Percentiles rank a stretch among this genome's conserved stretches.
Evolutionary conservation across 139 green algal species (phyloP).

Genomic region (Chlamydomonas urium): DNA sequence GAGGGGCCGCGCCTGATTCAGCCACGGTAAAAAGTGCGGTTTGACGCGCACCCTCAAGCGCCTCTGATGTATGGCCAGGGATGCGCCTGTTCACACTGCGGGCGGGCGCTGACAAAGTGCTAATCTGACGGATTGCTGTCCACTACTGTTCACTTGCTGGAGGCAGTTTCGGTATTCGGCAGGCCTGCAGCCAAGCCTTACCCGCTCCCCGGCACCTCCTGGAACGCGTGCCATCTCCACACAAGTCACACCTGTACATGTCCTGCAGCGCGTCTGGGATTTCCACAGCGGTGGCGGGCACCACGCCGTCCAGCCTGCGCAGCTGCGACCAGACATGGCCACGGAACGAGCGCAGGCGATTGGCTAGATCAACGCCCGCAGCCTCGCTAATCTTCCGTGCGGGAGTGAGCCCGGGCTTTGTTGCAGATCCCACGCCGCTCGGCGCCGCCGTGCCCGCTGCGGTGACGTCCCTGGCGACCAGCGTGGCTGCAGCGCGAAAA

Average conservation of each 20-base stretch:
- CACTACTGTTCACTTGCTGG: too few relatives aligned
- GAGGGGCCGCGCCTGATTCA: too few relatives aligned
- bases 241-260: not conserved
- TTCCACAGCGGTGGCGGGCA: not conserved
- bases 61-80: not conserved
- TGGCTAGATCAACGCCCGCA: not conserved
- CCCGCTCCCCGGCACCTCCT: not conserved
- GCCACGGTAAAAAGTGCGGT: not conserved
- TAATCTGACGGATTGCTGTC: too few relatives aligned
- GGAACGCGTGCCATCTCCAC: not conserved
- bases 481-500: not conserved
- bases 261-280: not conserved
- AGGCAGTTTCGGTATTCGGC: too few relatives aligned
- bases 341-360: not conserved
- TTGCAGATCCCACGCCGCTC: not conserved
- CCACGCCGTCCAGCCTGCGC: not conserved
- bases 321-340: conserved; percentile 7
- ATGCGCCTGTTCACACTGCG: not conserved
- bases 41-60: not conserved
- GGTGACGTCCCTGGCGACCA: not conserved
- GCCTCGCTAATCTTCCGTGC: not conserved
- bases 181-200: not conserved
- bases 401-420: not conserved
- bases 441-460: not conserved
- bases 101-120: not conserved